Conservation (phyloP, 2,329 filamentous ascomycete genomes). For the Fusarium algeriense region DNA sequence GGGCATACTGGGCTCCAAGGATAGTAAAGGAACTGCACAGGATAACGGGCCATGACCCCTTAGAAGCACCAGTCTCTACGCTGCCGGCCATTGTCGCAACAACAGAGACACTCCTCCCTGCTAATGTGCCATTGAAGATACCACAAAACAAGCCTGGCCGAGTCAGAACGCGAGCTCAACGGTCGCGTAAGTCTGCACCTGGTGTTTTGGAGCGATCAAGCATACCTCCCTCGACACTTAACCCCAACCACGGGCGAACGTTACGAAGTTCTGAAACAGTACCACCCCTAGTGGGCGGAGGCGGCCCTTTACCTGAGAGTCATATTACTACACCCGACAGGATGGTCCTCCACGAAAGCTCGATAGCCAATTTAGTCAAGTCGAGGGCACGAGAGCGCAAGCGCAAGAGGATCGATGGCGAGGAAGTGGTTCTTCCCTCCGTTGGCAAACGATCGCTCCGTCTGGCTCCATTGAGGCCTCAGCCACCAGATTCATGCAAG, state of each 20-base stretch:
- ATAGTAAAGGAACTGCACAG: conserved; percentile 56
- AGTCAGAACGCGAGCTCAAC: conserved; percentile 47
- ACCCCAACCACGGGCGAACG: conserved; percentile 54
- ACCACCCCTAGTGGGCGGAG: background rate
- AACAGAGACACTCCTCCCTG: background rate
- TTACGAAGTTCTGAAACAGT: conserved; percentile 37
- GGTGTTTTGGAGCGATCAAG: conserved; percentile 50
- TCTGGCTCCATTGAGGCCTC: conserved; percentile 50
- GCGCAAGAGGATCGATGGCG: conserved; percentile 60
- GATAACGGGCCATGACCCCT: conserved; percentile 48
- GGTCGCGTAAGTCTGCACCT: conserved; percentile 57
- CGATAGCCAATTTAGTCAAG: conserved; percentile 66
- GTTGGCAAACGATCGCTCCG: conserved; percentile 14
- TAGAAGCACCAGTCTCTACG: conserved; percentile 35
- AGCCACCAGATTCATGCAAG: conserved; percentile 24
- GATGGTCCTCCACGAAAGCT: conserved; percentile 46
- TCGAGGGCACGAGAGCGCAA: conserved; percentile 61
- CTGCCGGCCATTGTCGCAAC: conserved; percentile 17
- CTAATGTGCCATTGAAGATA: conserved; percentile 7
- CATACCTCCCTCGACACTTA: conserved; percentile 51
- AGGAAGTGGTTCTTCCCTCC: conserved; percentile 48
- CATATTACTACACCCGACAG: conserved; percentile 19
- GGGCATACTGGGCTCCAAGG: conserved; percentile 59
- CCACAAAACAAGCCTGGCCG: conserved; percentile 30
- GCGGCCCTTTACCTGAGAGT: background rate